These are phyloP conservation scores for Ustanciosporium gigantosporum DNA, from an alignment of 1,284 basidiomycete genomes.

Conservation along the genomic window DNA sequence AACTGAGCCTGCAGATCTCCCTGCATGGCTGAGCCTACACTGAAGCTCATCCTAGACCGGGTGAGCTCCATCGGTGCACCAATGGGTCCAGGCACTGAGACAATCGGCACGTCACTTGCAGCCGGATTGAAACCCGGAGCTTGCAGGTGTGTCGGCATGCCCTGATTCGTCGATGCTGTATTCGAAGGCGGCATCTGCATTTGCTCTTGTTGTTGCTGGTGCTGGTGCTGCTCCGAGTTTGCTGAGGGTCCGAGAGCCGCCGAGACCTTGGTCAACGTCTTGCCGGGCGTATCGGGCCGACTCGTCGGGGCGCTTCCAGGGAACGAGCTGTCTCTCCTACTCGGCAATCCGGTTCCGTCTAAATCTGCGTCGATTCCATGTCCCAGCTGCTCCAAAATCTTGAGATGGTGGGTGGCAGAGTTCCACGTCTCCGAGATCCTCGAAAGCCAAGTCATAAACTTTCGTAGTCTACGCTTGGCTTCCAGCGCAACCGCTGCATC, in stretches of 20 bases:
- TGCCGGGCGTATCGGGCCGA: too few relatives aligned
- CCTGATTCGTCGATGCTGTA: background rate
- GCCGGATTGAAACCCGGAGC: too few relatives aligned
- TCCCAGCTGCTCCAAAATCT: conserved; percentile 40
- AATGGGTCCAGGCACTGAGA: conserved; percentile 27
- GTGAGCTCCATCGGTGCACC: conserved; percentile 32
- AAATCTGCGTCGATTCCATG: conserved; percentile 39
- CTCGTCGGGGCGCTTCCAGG: too few relatives aligned
- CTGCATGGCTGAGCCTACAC: conserved; percentile 9
- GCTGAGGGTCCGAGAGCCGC: background rate
- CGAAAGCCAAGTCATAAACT: conserved; percentile 42
- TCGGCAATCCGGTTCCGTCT: conserved; percentile 33
- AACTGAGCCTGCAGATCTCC: conserved; percentile 21
- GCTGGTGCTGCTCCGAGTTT: background rate
- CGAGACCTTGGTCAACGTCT: too few relatives aligned
- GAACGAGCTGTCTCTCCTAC: conserved; percentile 13
- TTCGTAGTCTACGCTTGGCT: conserved; percentile 37
- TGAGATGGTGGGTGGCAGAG: conserved; percentile 34
- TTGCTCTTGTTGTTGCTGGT: background rate
- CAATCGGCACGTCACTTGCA: conserved; percentile 1
- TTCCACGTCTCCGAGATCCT: conserved; percentile 36
- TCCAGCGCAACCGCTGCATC: conserved; percentile 20
- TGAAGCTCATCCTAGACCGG: conserved; percentile 9
- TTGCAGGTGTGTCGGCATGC: background rate
- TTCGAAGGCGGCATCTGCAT: too few relatives aligned